Base-by-base conservation (phyloP, 2,329 filamentous ascomycete species). In the Tolypocladium inflatum region DNA sequence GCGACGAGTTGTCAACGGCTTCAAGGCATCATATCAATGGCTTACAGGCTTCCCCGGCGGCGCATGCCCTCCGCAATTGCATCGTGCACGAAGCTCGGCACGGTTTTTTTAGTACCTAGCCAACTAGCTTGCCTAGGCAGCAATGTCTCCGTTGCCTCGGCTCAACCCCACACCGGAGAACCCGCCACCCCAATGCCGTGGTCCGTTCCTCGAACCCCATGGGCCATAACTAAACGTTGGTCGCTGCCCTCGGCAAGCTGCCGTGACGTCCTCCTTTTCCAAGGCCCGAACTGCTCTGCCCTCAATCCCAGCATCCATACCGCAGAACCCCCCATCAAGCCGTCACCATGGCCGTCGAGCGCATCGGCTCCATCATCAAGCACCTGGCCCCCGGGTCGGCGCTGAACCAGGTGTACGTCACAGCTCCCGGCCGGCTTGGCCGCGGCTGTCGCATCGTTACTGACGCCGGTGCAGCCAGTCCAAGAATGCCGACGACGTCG, bases 401-500 rank as follows among this genome's bases (percentile, higher is more conserved):
- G 54, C 74, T 97, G 64, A 82, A 84, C 66, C 78, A 85, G 62
- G 89, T 97, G 92, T 96, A 83, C 80, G 88, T 68, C 48, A 3
- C 30, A 15, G 48, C 48, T 52, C 30, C 48, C 30, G 13, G 48
- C 10, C 17, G 21, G 48, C 48, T 26, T 42, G 51, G 19, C 41
- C 33, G 37, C 41, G 30, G 21, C 35, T 33, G 17, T 30, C 53
- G 21, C 21, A 43, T 6, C 10, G 55, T 41, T 15, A n/a, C 45
- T 38, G 23, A 21, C 23, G 4, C n/a, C 30, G 30, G 52, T 59
- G 50, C 59, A 96, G 91, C 70, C 91, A 90, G 59, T 86, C 90
- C 66, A 92, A 97, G 80, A 95, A 96, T 74, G 85, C 92, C 65
- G 93, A 97, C 72, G 94, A 99, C 78, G 82, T 99, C 57, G 94